These are phyloP conservation scores for Chrysoporthe deuterocubensis DNA, from an alignment of 2,329 filamentous ascomycete species.

Conservation along the genomic window DNA sequence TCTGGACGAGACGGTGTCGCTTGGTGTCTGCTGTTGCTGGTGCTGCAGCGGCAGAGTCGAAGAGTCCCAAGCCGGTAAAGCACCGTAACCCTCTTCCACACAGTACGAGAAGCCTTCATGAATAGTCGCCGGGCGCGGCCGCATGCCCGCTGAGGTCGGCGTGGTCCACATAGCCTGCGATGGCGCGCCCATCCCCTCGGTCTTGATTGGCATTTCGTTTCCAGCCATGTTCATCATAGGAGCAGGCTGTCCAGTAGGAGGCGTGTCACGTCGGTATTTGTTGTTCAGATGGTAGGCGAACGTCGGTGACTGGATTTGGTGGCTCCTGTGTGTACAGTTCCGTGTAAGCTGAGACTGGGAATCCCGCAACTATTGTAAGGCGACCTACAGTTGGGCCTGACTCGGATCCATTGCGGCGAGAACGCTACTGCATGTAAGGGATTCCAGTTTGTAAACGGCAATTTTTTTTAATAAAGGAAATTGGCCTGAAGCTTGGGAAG, in stretches of 20 bases:
- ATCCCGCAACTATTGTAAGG: constrained; percentile 43
- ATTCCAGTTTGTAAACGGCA: constrained; percentile 38
- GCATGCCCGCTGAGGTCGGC: constrained; percentile 54
- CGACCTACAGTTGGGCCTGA: constrained; percentile 57
- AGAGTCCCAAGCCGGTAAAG: constrained; percentile 61
- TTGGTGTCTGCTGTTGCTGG: constrained; percentile 43
- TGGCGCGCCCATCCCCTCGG: constrained; percentile 49
- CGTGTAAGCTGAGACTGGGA: constrained; percentile 42
- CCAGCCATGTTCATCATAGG: constrained; percentile 55
- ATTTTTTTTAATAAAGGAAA: constrained; percentile 36
- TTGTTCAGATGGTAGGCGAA: constrained; percentile 53
- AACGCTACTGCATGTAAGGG: constrained; percentile 36
- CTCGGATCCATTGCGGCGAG: constrained; percentile 53
- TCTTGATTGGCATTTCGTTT: constrained; percentile 52
- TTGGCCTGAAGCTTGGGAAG: constrained; percentile 41
- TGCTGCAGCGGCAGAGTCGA: constrained; percentile 51
- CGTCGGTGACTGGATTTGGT: constrained; percentile 53
- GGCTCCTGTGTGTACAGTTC: constrained; percentile 42
- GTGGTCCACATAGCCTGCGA: constrained; percentile 59
- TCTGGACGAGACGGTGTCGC: constrained; percentile 55
- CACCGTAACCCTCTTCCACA: constrained; percentile 56
- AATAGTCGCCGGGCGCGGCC: constrained; percentile 61
- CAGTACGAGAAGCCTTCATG: constrained; percentile 66
- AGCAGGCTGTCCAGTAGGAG: constrained; percentile 44
- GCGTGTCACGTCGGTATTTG: constrained; percentile 51